Conservation (phyloP, 2,329 filamentous ascomycete genomes). For the Pseudogymnoascus sp. region DNA sequence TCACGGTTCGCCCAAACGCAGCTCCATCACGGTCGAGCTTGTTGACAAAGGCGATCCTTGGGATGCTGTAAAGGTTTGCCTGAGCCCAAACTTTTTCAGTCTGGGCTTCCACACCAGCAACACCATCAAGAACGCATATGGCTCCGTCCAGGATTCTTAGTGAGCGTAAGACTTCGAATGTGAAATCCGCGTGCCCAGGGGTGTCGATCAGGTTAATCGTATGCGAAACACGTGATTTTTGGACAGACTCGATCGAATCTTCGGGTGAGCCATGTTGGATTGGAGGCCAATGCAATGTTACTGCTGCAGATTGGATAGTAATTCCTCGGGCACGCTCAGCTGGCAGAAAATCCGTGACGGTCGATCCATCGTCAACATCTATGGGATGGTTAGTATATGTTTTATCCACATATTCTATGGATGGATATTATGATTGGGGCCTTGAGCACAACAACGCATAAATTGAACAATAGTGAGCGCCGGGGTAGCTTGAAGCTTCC, state of each 20-base stretch:
- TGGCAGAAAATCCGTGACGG: conserved; percentile 92
- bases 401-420: neutral
- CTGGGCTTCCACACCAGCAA: conserved; percentile 91
- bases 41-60: conserved; percentile 74
- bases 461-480: neutral
- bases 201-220: conserved; percentile 92
- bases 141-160: conserved; percentile 81
- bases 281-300: conserved; percentile 89
- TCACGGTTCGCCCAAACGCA: conserved; percentile 74
- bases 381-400: neutral
- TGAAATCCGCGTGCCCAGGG: conserved; percentile 93
- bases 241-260: conserved; percentile 12
- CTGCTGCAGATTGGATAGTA: conserved; percentile 94
- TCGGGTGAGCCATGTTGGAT: conserved; percentile 22
- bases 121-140: conserved; percentile 86
- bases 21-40: conserved; percentile 80
- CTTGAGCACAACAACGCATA: neutral
- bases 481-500: neutral
- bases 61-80: conserved; percentile 77
- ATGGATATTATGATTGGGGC: neutral
- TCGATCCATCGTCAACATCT: conserved; percentile 95
- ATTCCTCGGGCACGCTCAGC: conserved; percentile 88
- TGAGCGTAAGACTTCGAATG: conserved; percentile 90
- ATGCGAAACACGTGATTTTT: conserved; percentile 47
- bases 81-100: conserved; percentile 96